These are phyloP conservation scores for Acanthamoeba lenticulata DNA, from an alignment of 208 protist species.

Conservation along the genomic window DNA sequence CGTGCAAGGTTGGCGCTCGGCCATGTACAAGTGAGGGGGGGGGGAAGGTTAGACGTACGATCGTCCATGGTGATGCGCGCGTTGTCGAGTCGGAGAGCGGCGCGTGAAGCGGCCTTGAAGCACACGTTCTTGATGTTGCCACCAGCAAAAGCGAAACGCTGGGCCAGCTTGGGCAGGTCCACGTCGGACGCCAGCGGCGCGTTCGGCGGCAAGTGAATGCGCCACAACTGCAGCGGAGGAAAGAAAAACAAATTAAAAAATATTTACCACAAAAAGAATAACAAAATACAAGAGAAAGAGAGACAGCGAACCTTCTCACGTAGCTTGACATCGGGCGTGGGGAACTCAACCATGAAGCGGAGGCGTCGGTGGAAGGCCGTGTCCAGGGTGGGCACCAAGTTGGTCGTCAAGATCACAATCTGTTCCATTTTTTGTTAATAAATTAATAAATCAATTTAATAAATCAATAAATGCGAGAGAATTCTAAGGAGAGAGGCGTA, in stretches of 20 bases:
- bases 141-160: background rate
- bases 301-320: background rate
- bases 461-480: too few relatives aligned
- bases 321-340: background rate
- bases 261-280: background rate
- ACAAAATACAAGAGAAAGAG: background rate
- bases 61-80: conserved; percentile 38
- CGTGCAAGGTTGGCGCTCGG: too few relatives aligned
- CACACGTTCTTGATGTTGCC: conserved; percentile 39
- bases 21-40: background rate
- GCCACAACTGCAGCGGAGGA: background rate
- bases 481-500: too few relatives aligned
- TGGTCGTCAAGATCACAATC: background rate
- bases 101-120: conserved; percentile 10
- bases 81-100: background rate
- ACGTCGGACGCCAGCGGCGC: conserved; percentile 4
- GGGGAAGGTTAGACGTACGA: background rate
- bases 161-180: background rate
- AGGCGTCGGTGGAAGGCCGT: background rate
- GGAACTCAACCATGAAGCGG: conserved; percentile 12
- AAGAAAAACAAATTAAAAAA: background rate
- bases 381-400: background rate
- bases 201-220: background rate
- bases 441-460: too few relatives aligned
- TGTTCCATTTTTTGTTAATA: too few relatives aligned